A percentile compares a stretch with the other conserved stretches of the same genome.
phyloP scores from a whole-genome alignment of 2,329 filamentous ascomycete species.

The Colletotrichum sp. region DNA sequence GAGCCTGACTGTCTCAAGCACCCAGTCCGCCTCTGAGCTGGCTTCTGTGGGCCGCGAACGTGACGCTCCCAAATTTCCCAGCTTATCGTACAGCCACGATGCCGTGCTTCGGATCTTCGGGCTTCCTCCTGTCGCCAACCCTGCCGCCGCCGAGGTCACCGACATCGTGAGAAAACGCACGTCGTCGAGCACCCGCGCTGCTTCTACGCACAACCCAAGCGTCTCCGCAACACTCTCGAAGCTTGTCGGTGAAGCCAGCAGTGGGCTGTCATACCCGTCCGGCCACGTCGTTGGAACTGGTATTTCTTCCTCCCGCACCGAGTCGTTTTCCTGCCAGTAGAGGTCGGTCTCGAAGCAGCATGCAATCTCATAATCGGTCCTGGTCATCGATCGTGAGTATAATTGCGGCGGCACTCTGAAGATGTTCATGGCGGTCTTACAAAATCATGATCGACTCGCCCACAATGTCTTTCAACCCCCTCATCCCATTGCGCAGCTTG shows the following conservation, averaged over 20 bases:
- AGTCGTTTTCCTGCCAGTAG: constrained; percentile 25
- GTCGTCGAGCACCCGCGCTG: constrained; percentile 31
- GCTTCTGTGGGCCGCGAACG: not conserved
- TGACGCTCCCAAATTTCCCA: constrained; percentile 2
- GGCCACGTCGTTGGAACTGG: constrained; percentile 23
- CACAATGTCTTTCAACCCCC: constrained; percentile 28
- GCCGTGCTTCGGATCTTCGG: constrained; percentile 26
- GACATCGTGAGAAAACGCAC: constrained; percentile 30
- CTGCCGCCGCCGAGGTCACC: constrained; percentile 7
- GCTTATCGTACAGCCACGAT: constrained; percentile 25
- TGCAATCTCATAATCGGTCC: constrained; percentile 35
- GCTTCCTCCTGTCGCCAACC: not conserved
- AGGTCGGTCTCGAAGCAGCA: constrained; percentile 32
- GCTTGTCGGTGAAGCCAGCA: constrained; percentile 22
- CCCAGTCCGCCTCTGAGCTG: constrained; percentile 11
- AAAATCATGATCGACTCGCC: constrained; percentile 23
- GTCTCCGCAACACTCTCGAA: constrained; percentile 21
- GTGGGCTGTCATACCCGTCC: constrained; percentile 26
- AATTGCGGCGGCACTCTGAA: not conserved
- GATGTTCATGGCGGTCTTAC: not conserved
- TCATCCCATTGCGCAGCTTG: constrained; percentile 27
- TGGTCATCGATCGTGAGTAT: not conserved
- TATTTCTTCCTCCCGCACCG: constrained; percentile 6
- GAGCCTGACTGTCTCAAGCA: constrained; percentile 27
- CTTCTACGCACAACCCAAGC: constrained; percentile 19